phyloP scores from a whole-genome alignment of 164 flowering plant species.

The Houttuynia cordata region DNA sequence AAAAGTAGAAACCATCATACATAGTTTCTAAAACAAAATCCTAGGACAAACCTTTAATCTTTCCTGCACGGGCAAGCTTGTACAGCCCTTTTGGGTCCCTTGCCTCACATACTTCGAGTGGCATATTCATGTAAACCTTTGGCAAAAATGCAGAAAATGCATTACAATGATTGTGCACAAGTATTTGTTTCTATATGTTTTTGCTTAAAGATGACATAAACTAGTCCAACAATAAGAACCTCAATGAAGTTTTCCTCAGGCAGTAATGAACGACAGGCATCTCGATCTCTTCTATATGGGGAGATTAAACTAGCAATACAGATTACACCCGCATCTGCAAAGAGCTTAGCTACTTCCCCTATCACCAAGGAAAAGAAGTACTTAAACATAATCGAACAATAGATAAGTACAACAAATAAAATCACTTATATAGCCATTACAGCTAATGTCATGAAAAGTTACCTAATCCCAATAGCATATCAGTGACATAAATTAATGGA shows the following conservation, averaged over 20 bases:
- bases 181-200: no score
- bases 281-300: constrained; percentile 82
- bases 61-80: constrained; percentile 93
- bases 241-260: constrained; percentile 83
- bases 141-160: neutral
- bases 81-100: constrained; percentile 97
- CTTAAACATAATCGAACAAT: neutral
- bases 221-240: constrained; percentile 21
- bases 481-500: no score
- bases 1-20: neutral
- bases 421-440: neutral
- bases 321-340: constrained; percentile 92
- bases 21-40: neutral
- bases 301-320: constrained; percentile 95
- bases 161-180: neutral
- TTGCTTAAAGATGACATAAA: neutral
- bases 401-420: neutral
- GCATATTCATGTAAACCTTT: constrained; percentile 82
- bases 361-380: constrained; percentile 1
- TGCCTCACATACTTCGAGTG: constrained; percentile 79
- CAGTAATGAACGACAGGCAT: constrained; percentile 70
- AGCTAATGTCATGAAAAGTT: no score
- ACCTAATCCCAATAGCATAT: no score
- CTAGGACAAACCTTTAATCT: constrained; percentile 59
- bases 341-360: constrained; percentile 98